These are phyloP conservation scores for Chenopodium quinoa DNA, from an alignment of 148 eudicot species.

Conservation along the genomic window DNA sequence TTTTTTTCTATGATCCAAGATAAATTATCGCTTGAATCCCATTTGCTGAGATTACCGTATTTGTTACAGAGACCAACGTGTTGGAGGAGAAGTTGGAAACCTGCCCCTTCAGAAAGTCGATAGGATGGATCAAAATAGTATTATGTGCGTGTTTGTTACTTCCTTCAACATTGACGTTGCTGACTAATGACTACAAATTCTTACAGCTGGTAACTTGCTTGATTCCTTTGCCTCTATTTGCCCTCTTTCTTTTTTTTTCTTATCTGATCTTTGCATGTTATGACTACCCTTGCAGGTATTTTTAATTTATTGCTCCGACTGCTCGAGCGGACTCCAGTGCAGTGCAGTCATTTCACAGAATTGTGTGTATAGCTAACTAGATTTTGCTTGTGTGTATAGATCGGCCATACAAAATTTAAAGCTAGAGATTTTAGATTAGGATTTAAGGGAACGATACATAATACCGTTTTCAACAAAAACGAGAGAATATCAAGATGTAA, in stretches of 20 bases:
- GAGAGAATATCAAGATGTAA: constrained; percentile 16
- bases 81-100: constrained; percentile 18
- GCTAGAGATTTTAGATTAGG: constrained; percentile 13
- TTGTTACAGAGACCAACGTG: constrained; percentile 23
- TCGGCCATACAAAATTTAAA: constrained; percentile 9
- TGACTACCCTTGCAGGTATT: constrained; percentile 10
- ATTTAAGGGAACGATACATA: constrained; percentile 24
- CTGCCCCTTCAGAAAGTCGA: constrained; percentile 8
- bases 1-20: not conserved
- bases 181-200: constrained; percentile 13
- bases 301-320: constrained; percentile 11
- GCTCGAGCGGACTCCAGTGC: constrained; percentile 10
- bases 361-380: constrained; percentile 35
- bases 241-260: not conserved
- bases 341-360: constrained; percentile 11
- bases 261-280: not conserved
- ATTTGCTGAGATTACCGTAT: not conserved
- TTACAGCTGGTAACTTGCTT: constrained; percentile 15
- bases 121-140: constrained; percentile 2
- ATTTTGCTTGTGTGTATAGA: constrained; percentile 31
- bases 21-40: not conserved
- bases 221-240: not conserved
- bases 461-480: constrained; percentile 14
- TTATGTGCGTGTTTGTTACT: constrained; percentile 8
- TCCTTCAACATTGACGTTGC: constrained; percentile 17